Percentiles rank a stretch among this genome's conserved stretches.
phyloP scores from a whole-genome alignment of 2,329 filamentous ascomycete species.

The Colletotrichum sp. region DNA sequence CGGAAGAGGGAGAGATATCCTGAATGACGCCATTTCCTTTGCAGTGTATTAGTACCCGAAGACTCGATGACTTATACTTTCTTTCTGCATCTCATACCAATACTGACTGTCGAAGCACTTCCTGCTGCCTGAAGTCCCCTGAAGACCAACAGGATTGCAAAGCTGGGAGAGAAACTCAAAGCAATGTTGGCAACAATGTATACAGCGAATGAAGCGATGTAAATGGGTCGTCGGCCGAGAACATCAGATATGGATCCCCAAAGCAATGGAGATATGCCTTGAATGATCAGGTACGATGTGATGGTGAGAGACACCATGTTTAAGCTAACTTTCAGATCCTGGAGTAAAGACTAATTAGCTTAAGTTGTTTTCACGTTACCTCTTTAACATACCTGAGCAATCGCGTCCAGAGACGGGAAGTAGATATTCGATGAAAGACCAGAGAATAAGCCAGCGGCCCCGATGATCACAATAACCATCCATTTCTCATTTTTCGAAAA shows the following conservation, averaged over 20 bases:
- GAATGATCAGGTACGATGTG: conserved; percentile 53
- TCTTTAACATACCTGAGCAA: conserved; percentile 32
- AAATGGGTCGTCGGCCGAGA: conserved; percentile 48
- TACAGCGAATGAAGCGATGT: conserved; percentile 48
- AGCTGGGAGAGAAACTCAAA: conserved; percentile 47
- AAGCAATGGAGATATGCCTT: conserved; percentile 53
- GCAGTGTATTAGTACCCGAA: background rate
- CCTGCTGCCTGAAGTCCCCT: conserved; percentile 52
- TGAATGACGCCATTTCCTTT: conserved; percentile 35
- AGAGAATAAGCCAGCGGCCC: conserved; percentile 56
- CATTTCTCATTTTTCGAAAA: conserved; percentile 45
- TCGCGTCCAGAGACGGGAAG: conserved; percentile 45
- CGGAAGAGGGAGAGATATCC: conserved; percentile 30
- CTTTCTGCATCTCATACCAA: conserved; percentile 35
- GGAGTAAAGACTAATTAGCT: background rate
- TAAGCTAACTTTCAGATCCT: conserved; percentile 34
- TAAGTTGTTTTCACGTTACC: accelerated
- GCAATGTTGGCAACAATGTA: conserved; percentile 52
- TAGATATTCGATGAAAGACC: conserved; percentile 58
- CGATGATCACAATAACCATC: conserved; percentile 52
- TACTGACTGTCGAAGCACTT: conserved; percentile 51
- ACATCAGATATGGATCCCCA: conserved; percentile 54
- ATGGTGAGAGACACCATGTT: conserved; percentile 42
- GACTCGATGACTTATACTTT: background rate
- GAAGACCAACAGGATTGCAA: conserved; percentile 46